Evolutionary conservation across 2,329 filamentous ascomycete genomes (phyloP), one percentile per base, ranked within the genome.

Genomic region (Penicillium sp.): DNA sequence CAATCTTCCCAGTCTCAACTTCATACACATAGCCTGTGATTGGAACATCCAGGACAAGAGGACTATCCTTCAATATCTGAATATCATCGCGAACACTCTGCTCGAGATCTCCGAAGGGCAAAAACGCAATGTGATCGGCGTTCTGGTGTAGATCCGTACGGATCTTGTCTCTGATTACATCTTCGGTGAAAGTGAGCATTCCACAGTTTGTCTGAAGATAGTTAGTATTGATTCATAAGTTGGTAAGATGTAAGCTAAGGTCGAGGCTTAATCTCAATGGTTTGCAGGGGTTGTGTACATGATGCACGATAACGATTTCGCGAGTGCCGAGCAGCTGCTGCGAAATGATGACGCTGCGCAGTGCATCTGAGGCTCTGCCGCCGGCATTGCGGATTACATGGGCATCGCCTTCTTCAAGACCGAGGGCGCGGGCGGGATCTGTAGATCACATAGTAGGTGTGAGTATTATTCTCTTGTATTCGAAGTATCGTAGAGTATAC

Each of bases 11-110:
- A 1, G 84, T 91, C 77, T 90, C 85, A 41, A 92, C 87, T 66
- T 92, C 86, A 75, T 92, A 92, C 2, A 92, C 75, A 84, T 89
- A 93, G 0, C 90, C 90, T 6, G 83, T 88, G 45, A 92, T 79
- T 0, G 75, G 74, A 4, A 90, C 81, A 21, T 86, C 78, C 21
- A 86, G 77, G 5, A 92, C 79, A 16, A 88, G 77, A 53, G 82
- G 82, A 47, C 79, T 83, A 21, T 71, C 61, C 72, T 82, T 84
- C 62, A 94, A 68, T 62, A 84, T 84, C 46, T 75, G 75, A 0
- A 94, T 82, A 72, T 93, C 89, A 39, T 86, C 81, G 60, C 76
- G 77, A 0, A 92, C 86, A 7, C 85, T 62, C 43, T 60, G 45
- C 55, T 88, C 83, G 53, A 91, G 65, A 53, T 89, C 81, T 0